These are phyloP conservation scores for Capronia coronata DNA, from an alignment of 2,329 filamentous ascomycete species.

Conservation along the genomic window DNA sequence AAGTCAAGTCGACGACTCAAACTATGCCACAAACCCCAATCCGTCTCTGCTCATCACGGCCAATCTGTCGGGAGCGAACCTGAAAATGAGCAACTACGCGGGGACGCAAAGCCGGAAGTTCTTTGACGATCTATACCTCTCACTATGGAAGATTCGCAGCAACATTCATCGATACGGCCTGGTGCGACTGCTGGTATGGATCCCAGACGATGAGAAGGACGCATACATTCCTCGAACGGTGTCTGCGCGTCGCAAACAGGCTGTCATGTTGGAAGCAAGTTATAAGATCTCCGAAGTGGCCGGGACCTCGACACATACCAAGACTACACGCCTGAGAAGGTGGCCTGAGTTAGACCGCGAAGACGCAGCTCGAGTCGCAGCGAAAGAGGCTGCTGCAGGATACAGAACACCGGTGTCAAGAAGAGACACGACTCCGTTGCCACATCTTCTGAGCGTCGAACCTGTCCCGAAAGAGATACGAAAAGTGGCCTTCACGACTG, in stretches of 20 bases:
- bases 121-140: constrained; percentile 55
- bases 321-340: constrained; percentile 7
- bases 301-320: constrained; percentile 4
- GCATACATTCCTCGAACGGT: constrained; percentile 56
- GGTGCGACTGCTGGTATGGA: constrained; percentile 72
- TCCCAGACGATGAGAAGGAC: constrained; percentile 54
- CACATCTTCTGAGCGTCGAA: constrained; percentile 11
- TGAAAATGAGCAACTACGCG: constrained; percentile 50
- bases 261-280: constrained; percentile 21
- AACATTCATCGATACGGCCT: constrained; percentile 70
- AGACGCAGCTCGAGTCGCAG: constrained; percentile 10
- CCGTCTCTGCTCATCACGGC: constrained; percentile 66
- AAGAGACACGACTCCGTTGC: constrained; percentile 6
- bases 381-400: constrained; percentile 3
- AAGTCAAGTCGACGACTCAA: constrained; percentile 35
- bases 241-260: constrained; percentile 40
- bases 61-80: constrained; percentile 47
- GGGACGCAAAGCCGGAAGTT: constrained; percentile 45
- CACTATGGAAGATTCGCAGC: constrained; percentile 49
- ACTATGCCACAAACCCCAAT: constrained; percentile 49
- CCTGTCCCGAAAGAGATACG: constrained; percentile 10
- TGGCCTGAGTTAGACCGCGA: constrained; percentile 17
- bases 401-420: background rate
- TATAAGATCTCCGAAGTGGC: constrained; percentile 21
- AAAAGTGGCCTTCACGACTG: constrained; percentile 6